Conservation (phyloP, 139 green algal species). For the Astrephomene gubernaculifera region DNA sequence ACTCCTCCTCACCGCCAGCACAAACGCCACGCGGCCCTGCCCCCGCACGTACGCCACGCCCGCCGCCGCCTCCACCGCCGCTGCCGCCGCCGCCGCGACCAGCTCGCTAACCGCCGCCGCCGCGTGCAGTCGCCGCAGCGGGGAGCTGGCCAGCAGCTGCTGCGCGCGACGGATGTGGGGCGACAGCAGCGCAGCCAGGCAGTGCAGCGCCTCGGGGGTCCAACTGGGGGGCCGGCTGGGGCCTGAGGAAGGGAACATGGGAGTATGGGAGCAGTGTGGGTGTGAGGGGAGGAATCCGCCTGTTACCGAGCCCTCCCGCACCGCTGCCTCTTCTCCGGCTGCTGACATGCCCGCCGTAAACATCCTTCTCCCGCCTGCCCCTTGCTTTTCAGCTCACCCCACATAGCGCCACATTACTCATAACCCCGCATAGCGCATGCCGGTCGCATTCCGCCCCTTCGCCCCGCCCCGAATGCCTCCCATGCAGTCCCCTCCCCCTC, state of each 20-base stretch:
- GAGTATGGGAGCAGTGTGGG: not conserved
- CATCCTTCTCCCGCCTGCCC: not conserved
- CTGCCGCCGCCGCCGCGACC: constrained; percentile 7
- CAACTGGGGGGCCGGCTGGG: not conserved
- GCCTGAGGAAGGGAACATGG: too few species aligned
- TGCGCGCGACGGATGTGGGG: not conserved
- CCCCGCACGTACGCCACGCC: constrained; percentile 7
- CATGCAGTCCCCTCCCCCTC: not conserved
- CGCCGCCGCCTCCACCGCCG: constrained; percentile 18
- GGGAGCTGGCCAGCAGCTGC: not conserved
- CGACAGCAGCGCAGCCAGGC: not conserved
- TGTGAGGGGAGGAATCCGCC: not conserved
- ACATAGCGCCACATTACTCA: not conserved
- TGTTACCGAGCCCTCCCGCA: not conserved
- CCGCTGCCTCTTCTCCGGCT: not conserved
- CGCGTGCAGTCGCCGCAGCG: constrained; percentile 2
- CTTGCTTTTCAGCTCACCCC: not conserved
- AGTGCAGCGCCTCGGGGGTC: constrained; percentile 15
- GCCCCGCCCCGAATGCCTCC: not conserved
- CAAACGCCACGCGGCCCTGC: constrained; percentile 10
- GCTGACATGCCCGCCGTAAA: not conserved
- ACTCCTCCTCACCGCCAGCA: not conserved
- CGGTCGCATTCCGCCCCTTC: not conserved
- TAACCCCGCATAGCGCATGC: not conserved
- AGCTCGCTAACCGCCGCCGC: constrained; percentile 10